Conservation (phyloP, 2,329 filamentous ascomycete genomes). For the Fusarium sp. region DNA sequence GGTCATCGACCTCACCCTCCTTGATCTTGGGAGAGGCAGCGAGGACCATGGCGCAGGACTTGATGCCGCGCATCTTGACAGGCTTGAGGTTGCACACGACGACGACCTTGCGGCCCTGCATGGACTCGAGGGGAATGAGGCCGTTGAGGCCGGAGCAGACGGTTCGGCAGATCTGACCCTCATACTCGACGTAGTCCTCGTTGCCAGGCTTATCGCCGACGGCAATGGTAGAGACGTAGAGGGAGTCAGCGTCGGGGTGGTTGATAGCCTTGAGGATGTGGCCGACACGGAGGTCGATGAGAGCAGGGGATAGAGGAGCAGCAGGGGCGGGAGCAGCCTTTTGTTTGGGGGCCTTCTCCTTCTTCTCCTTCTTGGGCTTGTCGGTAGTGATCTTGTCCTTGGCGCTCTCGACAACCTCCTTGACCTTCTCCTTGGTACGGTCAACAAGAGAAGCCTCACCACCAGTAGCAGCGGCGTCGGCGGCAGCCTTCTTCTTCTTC, state of each 20-base stretch:
- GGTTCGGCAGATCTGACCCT: slow-evolving; percentile 91
- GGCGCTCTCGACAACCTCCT: slow-evolving; percentile 67
- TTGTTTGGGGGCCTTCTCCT: slow-evolving; percentile 85
- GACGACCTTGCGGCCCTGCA: slow-evolving; percentile 96
- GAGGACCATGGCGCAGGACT: slow-evolving; percentile 88
- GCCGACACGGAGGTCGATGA: slow-evolving; percentile 95
- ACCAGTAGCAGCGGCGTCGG: slow-evolving; percentile 68
- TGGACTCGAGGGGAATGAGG: slow-evolving; percentile 90
- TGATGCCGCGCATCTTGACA: slow-evolving; percentile 95
- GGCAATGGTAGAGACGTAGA: slow-evolving; percentile 95
- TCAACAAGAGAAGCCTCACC: slow-evolving; percentile 66
- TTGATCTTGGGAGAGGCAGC: slow-evolving; percentile 88
- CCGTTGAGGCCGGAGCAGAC: slow-evolving; percentile 98
- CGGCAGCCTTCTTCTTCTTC: slow-evolving; percentile 93
- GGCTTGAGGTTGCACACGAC: slow-evolving; percentile 98
- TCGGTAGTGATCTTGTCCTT: slow-evolving; percentile 55
- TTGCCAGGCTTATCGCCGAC: slow-evolving; percentile 85
- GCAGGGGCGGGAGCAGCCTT: slow-evolving; percentile 76
- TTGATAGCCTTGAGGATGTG: slow-evolving; percentile 97
- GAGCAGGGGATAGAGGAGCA: slow-evolving; percentile 82
- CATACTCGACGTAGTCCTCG: slow-evolving; percentile 91
- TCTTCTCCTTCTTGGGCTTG: slow-evolving; percentile 85
- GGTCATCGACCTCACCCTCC: slow-evolving; percentile 83
- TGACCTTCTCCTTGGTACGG: slow-evolving; percentile 71
- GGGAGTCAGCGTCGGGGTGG: slow-evolving; percentile 95